These are phyloP conservation scores for Cichorium intybus DNA, from an alignment of 140 eudicot species.

Conservation along the genomic window DNA sequence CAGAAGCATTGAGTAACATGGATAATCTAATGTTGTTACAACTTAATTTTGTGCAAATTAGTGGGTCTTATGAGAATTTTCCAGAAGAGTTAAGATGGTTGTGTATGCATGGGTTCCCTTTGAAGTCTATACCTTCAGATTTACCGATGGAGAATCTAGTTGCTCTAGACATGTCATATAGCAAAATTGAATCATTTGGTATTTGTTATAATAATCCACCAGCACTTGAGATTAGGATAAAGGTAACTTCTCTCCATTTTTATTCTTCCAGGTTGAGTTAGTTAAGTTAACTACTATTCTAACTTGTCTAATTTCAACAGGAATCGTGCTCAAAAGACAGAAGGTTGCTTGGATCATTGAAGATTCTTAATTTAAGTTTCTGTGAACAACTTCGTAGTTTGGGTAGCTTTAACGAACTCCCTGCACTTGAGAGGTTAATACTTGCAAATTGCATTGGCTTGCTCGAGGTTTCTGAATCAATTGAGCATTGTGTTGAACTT, in stretches of 20 bases:
- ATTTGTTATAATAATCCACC: not conserved
- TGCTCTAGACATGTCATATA: constrained; percentile 22
- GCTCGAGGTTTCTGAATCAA: constrained; percentile 16
- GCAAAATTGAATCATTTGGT: not conserved
- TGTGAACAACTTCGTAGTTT: constrained; percentile 9
- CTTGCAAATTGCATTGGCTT: constrained; percentile 16
- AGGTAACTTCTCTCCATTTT: not conserved
- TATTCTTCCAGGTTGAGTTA: not conserved
- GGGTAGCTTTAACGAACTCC: constrained; percentile 6
- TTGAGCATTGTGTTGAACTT: too few species aligned
- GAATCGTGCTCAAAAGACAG: not conserved
- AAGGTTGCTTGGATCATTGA: not conserved
- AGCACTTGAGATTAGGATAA: not conserved
- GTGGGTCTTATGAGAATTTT: too few species aligned
- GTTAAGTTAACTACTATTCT: not conserved
- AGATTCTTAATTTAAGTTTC: too few species aligned
- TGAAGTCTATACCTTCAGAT: too few species aligned
- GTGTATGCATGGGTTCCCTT: too few species aligned
- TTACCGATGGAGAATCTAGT: too few species aligned
- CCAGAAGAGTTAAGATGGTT: too few species aligned
- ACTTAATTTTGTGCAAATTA: too few species aligned
- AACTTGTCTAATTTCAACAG: not conserved
- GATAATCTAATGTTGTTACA: constrained; percentile 14
- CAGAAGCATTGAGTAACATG: too few species aligned
- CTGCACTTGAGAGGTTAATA: constrained; percentile 20